Percentiles rank a stretch among this genome's conserved stretches.
Evolutionary conservation across 352 stramenopile species (phyloP).

Genomic region (Phytophthora boehmeriae): DNA sequence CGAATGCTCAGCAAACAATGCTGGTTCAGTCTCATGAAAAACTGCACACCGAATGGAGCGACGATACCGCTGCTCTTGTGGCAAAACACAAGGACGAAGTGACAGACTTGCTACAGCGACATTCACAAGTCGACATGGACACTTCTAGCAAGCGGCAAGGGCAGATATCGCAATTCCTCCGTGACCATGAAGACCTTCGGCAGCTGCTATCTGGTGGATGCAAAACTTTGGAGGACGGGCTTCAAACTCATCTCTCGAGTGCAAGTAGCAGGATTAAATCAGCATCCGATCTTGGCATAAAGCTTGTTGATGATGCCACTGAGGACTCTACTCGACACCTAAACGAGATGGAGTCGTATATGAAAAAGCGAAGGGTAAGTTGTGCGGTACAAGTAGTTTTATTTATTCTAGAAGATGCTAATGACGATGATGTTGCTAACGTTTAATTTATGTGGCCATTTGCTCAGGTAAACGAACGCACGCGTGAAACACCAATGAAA

Average conservation of each 20-base stretch:
- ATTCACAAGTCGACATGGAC: slow-evolving; percentile 20
- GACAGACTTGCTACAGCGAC: slow-evolving; percentile 28
- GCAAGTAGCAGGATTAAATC: slow-evolving; percentile 40
- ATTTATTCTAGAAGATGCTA: background rate
- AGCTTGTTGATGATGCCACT: slow-evolving; percentile 33
- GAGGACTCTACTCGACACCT: slow-evolving; percentile 37
- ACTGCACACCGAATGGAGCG: slow-evolving; percentile 25
- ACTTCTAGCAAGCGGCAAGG: slow-evolving; percentile 22
- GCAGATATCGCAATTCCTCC: slow-evolving; percentile 35
- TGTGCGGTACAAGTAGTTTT: no score
- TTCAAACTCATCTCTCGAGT: slow-evolving; percentile 34
- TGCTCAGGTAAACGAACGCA: slow-evolving; percentile 41
- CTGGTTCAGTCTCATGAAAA: slow-evolving; percentile 31
- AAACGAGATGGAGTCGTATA: slow-evolving; percentile 44
- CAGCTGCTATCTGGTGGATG: slow-evolving; percentile 29
- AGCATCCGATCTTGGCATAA: slow-evolving; percentile 26
- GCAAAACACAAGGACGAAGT: slow-evolving; percentile 20
- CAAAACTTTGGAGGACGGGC: slow-evolving; percentile 31
- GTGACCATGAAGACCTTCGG: slow-evolving; percentile 34
- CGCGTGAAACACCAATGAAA: slow-evolving; percentile 53
- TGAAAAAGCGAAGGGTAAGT: slow-evolving; percentile 60
- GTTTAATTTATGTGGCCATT: background rate
- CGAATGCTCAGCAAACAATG: slow-evolving; percentile 23
- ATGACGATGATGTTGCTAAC: background rate
- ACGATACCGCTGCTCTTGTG: slow-evolving; percentile 11